A percentile compares a stretch with the other conserved stretches of the same genome.
Conservation (phyloP, 495 filamentous ascomycete genomes). For the Lasiosphaeriaceae sp. region DNA sequence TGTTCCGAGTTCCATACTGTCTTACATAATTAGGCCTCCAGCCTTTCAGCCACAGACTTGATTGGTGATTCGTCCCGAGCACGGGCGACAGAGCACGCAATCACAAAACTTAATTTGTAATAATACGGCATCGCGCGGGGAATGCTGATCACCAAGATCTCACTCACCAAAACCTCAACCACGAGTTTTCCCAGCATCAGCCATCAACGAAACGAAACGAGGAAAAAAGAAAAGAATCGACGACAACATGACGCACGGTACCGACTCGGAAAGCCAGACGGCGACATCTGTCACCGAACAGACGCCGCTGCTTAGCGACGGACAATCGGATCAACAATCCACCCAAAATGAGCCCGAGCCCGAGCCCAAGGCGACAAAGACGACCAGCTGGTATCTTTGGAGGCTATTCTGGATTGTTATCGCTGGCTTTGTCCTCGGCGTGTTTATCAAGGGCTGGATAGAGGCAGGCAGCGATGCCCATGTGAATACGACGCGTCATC, state of each 20-base stretch:
- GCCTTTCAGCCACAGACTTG: too few species aligned
- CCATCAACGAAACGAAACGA: too few species aligned
- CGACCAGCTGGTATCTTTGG: slow-evolving; percentile 16
- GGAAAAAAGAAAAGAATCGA: too few species aligned
- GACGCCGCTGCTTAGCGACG: slow-evolving; percentile 19
- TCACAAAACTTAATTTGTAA: too few species aligned
- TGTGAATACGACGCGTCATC: slow-evolving; percentile 1
- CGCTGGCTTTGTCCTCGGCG: slow-evolving; percentile 11
- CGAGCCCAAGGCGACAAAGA: background rate
- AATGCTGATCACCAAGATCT: too few species aligned
- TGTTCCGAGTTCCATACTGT: too few species aligned
- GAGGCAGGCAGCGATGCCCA: slow-evolving; percentile 28
- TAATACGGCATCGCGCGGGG: too few species aligned
- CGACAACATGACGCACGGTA: slow-evolving; percentile 10
- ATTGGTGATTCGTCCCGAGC: too few species aligned
- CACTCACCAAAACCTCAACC: too few species aligned
- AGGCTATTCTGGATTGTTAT: slow-evolving; percentile 20
- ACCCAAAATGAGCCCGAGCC: background rate
- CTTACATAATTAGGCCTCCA: too few species aligned
- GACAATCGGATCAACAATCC: slow-evolving; percentile 1
- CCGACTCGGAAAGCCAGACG: slow-evolving; percentile 10
- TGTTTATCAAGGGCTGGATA: slow-evolving; percentile 33
- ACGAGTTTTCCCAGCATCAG: too few species aligned
- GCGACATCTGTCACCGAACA: slow-evolving; percentile 9
- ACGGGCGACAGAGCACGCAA: too few species aligned